Conservation (phyloP, 768 basidiomycete genomes). For the Hirschioporus abietinus region DNA sequence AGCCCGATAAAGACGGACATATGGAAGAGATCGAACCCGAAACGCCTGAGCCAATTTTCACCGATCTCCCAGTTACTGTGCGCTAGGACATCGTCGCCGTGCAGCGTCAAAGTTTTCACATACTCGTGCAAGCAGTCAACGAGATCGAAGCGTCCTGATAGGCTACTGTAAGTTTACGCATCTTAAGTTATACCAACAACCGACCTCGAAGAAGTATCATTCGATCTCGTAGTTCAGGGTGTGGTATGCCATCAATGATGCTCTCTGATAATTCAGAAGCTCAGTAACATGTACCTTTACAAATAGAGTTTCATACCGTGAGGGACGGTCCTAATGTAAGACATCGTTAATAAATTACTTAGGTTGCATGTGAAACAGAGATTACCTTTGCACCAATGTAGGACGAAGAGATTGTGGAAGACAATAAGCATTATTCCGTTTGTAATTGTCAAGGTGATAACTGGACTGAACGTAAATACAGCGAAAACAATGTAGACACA, state of each 20-base stretch:
- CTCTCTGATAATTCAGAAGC: constrained; percentile 50
- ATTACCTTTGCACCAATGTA: constrained; percentile 79
- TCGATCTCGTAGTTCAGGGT: constrained; percentile 85
- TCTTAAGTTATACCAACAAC: constrained; percentile 15
- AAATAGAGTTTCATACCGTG: constrained; percentile 49
- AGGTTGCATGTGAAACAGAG: constrained; percentile 9
- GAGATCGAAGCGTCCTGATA: constrained; percentile 68
- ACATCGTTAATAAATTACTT: constrained; percentile 10
- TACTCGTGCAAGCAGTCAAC: constrained; percentile 78
- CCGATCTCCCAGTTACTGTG: constrained; percentile 88
- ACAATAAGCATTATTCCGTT: constrained; percentile 79
- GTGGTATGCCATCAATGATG: constrained; percentile 84
- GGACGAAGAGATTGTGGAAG: constrained; percentile 85
- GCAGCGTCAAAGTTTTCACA: constrained; percentile 61
- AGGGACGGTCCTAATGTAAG: constrained; percentile 58
- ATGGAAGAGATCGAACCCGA: constrained; percentile 49
- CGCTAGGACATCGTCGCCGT: constrained; percentile 88
- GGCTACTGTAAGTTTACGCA: constrained; percentile 8
- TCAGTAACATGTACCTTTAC: constrained; percentile 10
- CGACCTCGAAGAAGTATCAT: constrained; percentile 84
- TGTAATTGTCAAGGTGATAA: constrained; percentile 90
- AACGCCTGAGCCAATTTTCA: constrained; percentile 79
- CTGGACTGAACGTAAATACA: constrained; percentile 29
- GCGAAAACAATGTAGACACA: not conserved
- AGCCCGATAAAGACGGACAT: not conserved